Percentiles rank a stretch among this genome's conserved stretches.
phyloP scores from a whole-genome alignment of 2,329 filamentous ascomycete genomes.

The Metarhizium anisopliae region DNA sequence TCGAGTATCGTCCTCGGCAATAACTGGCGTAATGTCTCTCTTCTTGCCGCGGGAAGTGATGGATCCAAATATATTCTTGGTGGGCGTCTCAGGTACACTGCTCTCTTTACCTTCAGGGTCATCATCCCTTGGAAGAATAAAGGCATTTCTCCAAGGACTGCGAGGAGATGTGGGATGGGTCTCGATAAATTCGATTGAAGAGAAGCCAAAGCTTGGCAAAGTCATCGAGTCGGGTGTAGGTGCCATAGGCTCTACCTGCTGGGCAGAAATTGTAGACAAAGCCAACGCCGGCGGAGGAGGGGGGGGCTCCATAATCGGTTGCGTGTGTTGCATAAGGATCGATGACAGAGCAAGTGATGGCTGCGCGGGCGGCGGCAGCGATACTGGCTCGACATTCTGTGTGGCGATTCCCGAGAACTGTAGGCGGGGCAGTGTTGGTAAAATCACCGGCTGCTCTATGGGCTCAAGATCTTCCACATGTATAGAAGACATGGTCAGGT shows the following conservation, averaged over 20 bases:
- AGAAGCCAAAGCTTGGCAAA: slow-evolving; percentile 27
- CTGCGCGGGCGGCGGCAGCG: slow-evolving; percentile 15
- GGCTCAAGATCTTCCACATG: slow-evolving; percentile 25
- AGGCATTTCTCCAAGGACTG: slow-evolving; percentile 45
- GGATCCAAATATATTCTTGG: slow-evolving; percentile 32
- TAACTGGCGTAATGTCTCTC: slow-evolving; percentile 33
- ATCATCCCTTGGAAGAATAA: slow-evolving; percentile 45
- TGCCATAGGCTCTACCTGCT: slow-evolving; percentile 27
- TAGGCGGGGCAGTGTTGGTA: slow-evolving; percentile 14
- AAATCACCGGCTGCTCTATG: slow-evolving; percentile 18
- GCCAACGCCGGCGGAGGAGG: slow-evolving; percentile 20
- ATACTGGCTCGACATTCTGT: slow-evolving; percentile 28
- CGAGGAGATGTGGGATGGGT: slow-evolving; percentile 37
- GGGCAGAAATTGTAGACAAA: slow-evolving; percentile 26
- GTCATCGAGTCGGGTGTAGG: slow-evolving; percentile 13
- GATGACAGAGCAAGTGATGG: slow-evolving; percentile 21
- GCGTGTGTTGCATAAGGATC: slow-evolving; percentile 23
- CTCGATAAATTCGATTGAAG: slow-evolving; percentile 24
- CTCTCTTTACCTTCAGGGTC: slow-evolving; percentile 19
- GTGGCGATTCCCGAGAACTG: slow-evolving; percentile 24
- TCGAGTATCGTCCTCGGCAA: slow-evolving; percentile 57
- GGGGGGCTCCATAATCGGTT: slow-evolving; percentile 11
- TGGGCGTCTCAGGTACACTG: slow-evolving; percentile 28
- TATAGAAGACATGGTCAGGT: slow-evolving; percentile 21
- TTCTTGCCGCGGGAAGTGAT: slow-evolving; percentile 36